A percentile compares a stretch with the other conserved stretches of the same genome.
phyloP scores from a whole-genome alignment of 202 grass and related monocot genomes.

The Cymbopogon flexuosus region DNA sequence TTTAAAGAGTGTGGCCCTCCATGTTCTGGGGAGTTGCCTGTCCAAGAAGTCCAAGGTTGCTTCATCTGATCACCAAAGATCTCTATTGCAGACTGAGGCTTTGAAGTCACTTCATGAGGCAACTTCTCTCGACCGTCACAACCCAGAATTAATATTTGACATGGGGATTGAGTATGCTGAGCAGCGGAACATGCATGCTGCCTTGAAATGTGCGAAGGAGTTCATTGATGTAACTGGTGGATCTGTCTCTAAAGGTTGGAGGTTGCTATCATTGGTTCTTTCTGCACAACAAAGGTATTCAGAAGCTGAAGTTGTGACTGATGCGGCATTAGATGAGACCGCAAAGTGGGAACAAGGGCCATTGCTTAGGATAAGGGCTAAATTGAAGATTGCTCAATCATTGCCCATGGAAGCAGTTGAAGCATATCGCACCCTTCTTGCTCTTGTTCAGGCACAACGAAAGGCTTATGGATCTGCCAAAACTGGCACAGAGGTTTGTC shows the following conservation, averaged over 20 bases:
- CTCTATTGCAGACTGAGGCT: constrained; percentile 72
- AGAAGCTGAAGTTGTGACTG: constrained; percentile 79
- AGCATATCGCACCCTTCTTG: constrained; percentile 73
- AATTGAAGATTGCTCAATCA: constrained; percentile 72
- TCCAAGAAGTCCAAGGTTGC: constrained; percentile 65
- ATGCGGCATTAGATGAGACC: constrained; percentile 88
- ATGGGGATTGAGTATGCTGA: constrained; percentile 77
- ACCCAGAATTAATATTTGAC: constrained; percentile 74
- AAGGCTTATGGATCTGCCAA: constrained; percentile 63
- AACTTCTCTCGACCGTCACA: constrained; percentile 44
- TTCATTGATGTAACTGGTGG: constrained; percentile 86
- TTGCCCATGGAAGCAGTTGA: constrained; percentile 72
- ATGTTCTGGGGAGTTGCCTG: constrained; percentile 64
- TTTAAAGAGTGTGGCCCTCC: constrained; percentile 72
- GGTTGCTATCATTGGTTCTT: constrained; percentile 77
- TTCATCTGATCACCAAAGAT: constrained; percentile 78
- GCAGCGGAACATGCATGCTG: constrained; percentile 73
- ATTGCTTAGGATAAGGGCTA: constrained; percentile 77
- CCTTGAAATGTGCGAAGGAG: constrained; percentile 79
- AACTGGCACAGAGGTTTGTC: constrained; percentile 61
- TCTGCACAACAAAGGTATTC: constrained; percentile 77
- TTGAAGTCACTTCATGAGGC: constrained; percentile 71
- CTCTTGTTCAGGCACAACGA: constrained; percentile 89
- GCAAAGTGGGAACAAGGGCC: constrained; percentile 87
- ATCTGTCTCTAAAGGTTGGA: constrained; percentile 83